Percentiles rank a stretch among this genome's conserved stretches.
Conservation (phyloP, 2,329 filamentous ascomycete species). For the Penicillium corylophilum region DNA sequence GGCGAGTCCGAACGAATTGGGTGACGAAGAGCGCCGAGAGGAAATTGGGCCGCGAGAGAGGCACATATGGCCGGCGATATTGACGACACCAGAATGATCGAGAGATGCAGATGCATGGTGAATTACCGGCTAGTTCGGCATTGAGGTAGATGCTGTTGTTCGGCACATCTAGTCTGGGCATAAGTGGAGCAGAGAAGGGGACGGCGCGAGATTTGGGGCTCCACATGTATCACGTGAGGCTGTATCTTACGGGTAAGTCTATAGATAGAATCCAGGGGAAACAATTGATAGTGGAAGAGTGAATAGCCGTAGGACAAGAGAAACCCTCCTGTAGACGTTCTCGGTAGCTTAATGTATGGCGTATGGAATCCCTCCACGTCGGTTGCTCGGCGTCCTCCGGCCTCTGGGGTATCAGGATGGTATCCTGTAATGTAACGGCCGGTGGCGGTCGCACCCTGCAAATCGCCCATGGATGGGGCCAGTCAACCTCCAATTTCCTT, state of each 20-base stretch:
- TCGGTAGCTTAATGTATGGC: not conserved
- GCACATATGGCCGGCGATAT: not conserved
- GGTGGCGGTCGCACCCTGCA: conserved; percentile 9
- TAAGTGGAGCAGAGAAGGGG: not conserved
- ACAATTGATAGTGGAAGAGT: not conserved
- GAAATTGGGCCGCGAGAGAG: not conserved
- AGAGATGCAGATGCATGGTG: not conserved
- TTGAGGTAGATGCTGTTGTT: not conserved
- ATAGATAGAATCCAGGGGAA: not conserved
- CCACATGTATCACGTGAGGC: not conserved
- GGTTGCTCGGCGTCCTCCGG: conserved; percentile 6
- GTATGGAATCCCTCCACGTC: not conserved
- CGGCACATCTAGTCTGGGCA: not conserved
- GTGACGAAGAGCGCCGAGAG: not conserved
- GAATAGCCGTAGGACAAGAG: not conserved
- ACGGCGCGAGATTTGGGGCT: not conserved
- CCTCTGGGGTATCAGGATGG: conserved; percentile 3
- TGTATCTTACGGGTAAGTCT: not conserved
- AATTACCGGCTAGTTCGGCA: no score
- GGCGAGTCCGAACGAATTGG: not conserved
- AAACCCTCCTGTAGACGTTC: not conserved
- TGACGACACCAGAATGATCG: not conserved
- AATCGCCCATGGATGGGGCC: conserved; percentile 3
- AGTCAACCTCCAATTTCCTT: not conserved
- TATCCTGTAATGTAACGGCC: conserved; percentile 9